These are phyloP conservation scores for Astrephomene gubernaculifera DNA, from an alignment of 139 green algal genomes.

Conservation along the genomic window DNA sequence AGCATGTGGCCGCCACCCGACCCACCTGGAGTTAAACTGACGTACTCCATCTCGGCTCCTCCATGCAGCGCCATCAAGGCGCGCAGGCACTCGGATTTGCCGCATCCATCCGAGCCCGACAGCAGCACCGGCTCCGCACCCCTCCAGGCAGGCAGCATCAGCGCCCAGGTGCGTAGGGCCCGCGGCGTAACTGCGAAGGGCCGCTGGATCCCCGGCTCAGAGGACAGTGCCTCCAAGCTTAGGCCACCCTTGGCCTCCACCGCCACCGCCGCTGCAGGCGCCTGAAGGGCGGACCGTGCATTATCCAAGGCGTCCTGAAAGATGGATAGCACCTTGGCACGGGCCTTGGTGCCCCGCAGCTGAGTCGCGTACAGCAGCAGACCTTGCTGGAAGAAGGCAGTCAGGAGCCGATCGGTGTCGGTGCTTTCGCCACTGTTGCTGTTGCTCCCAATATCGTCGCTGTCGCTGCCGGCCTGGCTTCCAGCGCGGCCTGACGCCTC, in stretches of 20 bases:
- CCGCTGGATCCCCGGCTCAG: neutral
- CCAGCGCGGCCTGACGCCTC: too few relatives aligned
- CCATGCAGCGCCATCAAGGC: constrained; percentile 7
- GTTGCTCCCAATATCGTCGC: neutral
- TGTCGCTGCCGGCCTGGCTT: too few relatives aligned
- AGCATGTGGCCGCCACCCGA: too few relatives aligned
- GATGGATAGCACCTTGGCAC: neutral
- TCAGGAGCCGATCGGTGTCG: neutral
- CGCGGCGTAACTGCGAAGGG: constrained; percentile 35
- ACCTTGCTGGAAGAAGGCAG: neutral
- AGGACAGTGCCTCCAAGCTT: neutral
- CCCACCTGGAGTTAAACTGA: constrained; percentile 41
- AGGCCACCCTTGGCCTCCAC: too few relatives aligned
- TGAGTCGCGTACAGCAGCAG: neutral
- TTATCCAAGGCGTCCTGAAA: neutral
- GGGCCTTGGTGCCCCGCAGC: neutral
- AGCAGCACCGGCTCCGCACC: constrained; percentile 4
- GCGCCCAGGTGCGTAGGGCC: constrained; percentile 16
- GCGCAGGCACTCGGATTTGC: constrained; percentile 37
- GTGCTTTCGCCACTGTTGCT: neutral
- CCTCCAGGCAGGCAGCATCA: neutral
- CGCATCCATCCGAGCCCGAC: constrained; percentile 39
- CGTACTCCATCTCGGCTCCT: constrained; percentile 11
- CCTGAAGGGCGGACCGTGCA: too few relatives aligned
- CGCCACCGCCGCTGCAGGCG: too few relatives aligned